These are phyloP conservation scores for Coemansia sp. DNA, from an alignment of 192 early-diverging fungal species.

Conservation along the genomic window DNA sequence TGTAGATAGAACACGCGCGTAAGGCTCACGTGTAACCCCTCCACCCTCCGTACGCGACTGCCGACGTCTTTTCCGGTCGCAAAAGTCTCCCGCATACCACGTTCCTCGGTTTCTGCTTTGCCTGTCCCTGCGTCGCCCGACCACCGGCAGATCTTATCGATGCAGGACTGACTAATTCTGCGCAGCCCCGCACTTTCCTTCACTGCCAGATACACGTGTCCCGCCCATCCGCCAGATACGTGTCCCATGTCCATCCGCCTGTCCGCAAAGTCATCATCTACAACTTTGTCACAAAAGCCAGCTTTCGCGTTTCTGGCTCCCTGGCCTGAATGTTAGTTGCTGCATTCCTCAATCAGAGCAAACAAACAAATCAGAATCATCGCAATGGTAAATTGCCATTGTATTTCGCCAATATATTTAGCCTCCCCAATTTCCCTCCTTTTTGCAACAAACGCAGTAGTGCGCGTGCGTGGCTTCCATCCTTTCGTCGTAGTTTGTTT, in stretches of 20 bases:
- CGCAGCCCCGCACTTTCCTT: slow-evolving; percentile 10
- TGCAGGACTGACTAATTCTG: slow-evolving; percentile 14
- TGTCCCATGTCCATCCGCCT: slow-evolving; percentile 27
- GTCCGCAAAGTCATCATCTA: slow-evolving; percentile 2
- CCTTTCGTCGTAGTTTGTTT: not conserved
- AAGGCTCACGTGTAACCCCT: slow-evolving; percentile 21
- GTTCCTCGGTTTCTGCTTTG: slow-evolving; percentile 5
- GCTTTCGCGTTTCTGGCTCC: no score
- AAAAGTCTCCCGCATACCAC: not conserved
- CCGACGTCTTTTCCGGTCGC: not conserved
- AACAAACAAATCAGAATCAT: not conserved
- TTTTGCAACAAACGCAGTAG: not conserved
- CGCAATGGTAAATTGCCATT: slow-evolving; percentile 4
- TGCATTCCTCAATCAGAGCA: no score
- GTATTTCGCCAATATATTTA: not conserved
- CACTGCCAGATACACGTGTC: slow-evolving; percentile 35
- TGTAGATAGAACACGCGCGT: slow-evolving; percentile 47
- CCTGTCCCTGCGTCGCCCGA: slow-evolving; percentile 12
- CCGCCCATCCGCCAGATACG: slow-evolving; percentile 46
- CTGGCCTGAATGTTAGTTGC: no score
- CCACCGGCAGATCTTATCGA: slow-evolving; percentile 23
- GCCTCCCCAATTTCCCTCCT: not conserved
- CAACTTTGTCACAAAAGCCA: no score
- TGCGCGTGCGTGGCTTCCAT: not conserved
- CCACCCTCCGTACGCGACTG: slow-evolving; percentile 5